Conservation (phyloP, 306 rosid species). For the Citrullus colocynthis region DNA sequence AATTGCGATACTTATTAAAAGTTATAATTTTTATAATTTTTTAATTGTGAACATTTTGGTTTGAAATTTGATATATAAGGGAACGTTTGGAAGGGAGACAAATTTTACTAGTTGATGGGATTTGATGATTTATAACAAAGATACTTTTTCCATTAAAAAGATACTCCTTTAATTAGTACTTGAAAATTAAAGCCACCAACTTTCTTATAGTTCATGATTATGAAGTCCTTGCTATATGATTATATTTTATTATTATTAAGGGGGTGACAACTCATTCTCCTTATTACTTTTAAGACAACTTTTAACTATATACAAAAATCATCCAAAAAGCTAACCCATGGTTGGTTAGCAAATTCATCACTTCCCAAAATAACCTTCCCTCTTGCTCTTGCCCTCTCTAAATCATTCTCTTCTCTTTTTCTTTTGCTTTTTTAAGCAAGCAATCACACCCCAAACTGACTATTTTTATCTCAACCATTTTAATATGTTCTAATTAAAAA, state of each 20-base stretch:
- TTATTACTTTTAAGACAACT: constrained; percentile 25
- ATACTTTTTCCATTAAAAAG: constrained; percentile 23
- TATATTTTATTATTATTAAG: constrained; percentile 1
- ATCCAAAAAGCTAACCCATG: constrained; percentile 16
- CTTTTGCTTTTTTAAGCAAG: constrained; percentile 17
- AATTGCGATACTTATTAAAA: too few species aligned
- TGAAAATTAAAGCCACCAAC: constrained; percentile 18
- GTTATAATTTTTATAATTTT: too few species aligned
- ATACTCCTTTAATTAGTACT: constrained; percentile 23
- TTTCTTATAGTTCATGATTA: constrained; percentile 30
- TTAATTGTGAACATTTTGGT: background rate
- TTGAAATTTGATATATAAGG: background rate
- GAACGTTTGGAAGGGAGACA: background rate
- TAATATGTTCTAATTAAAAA: background rate
- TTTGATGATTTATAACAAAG: constrained; percentile 23
- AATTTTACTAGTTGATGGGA: constrained; percentile 14
- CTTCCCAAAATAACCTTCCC: background rate
- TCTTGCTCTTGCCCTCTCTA: background rate
- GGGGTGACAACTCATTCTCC: constrained; percentile 47
- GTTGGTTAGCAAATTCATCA: constrained; percentile 21
- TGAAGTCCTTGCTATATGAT: constrained; percentile 12
- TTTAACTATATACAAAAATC: constrained; percentile 9
- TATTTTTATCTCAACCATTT: background rate
- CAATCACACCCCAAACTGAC: constrained; percentile 22
- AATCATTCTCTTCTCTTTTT: background rate